Percentiles rank a stretch among this genome's conserved stretches.
These are phyloP conservation scores for Colletotrichum orchidophilum DNA, from an alignment of 2,329 filamentous ascomycete genomes.

Conservation along the genomic window DNA sequence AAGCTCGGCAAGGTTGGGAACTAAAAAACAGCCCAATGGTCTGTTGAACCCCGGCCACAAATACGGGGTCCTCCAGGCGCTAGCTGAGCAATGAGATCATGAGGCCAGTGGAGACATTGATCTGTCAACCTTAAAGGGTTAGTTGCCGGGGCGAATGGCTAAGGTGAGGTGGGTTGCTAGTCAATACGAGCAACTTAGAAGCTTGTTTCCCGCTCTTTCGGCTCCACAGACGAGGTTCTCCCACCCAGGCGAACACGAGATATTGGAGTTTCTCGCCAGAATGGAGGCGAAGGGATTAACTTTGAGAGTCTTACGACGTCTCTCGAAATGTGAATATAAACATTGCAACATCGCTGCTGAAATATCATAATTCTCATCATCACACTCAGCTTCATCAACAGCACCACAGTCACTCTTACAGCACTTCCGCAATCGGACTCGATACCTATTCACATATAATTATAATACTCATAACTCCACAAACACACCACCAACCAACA, in stretches of 20 bases:
- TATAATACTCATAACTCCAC: not conserved
- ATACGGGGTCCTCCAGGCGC: conserved; percentile 5
- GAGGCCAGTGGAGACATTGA: conserved; percentile 10
- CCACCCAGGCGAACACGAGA: conserved; percentile 23
- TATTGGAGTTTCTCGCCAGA: not conserved
- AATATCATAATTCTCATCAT: not conserved
- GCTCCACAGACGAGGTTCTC: conserved; percentile 13
- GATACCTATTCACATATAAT: not conserved
- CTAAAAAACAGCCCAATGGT: not conserved
- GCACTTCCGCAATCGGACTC: too few species aligned
- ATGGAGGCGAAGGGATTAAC: not conserved
- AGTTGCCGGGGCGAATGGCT: conserved; percentile 14
- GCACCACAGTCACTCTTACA: not conserved
- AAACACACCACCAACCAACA: not conserved
- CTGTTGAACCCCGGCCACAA: conserved; percentile 10
- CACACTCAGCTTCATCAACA: not conserved
- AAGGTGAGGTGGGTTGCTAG: not conserved
- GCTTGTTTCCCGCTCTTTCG: not conserved
- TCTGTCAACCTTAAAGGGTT: conserved; percentile 19
- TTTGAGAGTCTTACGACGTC: not conserved
- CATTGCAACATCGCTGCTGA: not conserved
- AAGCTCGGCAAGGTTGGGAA: not conserved
- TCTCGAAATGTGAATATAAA: conserved; percentile 1
- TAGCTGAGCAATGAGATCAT: conserved; percentile 24
- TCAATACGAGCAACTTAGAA: conserved; percentile 16